These are phyloP conservation scores for Periconia macrospinosa DNA, from an alignment of 2,329 filamentous ascomycete genomes.

Conservation along the genomic window DNA sequence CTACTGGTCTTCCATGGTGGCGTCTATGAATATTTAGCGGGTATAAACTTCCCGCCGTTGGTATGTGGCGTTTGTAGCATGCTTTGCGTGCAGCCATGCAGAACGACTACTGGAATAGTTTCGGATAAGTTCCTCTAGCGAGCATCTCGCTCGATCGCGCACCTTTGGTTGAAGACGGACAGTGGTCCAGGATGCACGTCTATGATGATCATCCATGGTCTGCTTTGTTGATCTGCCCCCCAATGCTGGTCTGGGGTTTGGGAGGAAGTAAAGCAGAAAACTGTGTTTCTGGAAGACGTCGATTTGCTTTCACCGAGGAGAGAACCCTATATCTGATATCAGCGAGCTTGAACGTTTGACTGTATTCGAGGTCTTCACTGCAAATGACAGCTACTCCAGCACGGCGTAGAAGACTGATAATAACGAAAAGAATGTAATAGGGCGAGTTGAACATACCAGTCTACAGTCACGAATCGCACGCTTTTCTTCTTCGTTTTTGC, in stretches of 20 bases:
- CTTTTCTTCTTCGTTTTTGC: constrained; percentile 65
- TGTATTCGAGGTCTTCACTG: neutral
- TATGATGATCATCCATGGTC: neutral
- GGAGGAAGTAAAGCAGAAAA: constrained; percentile 56
- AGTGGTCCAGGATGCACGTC: no score
- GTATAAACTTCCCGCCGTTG: neutral
- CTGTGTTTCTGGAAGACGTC: constrained; percentile 71
- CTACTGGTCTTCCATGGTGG: neutral
- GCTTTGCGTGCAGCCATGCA: neutral
- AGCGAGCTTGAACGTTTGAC: constrained; percentile 13
- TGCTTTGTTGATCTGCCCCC: neutral
- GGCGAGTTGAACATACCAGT: constrained; percentile 61
- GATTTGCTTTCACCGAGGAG: constrained; percentile 78
- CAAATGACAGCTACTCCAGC: no score
- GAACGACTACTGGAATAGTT: neutral
- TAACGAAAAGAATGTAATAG: neutral
- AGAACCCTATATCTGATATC: constrained; percentile 61
- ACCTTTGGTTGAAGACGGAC: no score
- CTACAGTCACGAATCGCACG: constrained; percentile 77
- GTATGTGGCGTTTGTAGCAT: neutral
- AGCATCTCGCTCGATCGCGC: neutral
- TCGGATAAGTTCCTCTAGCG: neutral
- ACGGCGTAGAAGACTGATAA: no score
- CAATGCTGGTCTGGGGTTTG: constrained; percentile 24
- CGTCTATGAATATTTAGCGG: no score